Base-by-base conservation (phyloP, 2,329 filamentous ascomycete species). In the Emergomyces pasteurianus region DNA sequence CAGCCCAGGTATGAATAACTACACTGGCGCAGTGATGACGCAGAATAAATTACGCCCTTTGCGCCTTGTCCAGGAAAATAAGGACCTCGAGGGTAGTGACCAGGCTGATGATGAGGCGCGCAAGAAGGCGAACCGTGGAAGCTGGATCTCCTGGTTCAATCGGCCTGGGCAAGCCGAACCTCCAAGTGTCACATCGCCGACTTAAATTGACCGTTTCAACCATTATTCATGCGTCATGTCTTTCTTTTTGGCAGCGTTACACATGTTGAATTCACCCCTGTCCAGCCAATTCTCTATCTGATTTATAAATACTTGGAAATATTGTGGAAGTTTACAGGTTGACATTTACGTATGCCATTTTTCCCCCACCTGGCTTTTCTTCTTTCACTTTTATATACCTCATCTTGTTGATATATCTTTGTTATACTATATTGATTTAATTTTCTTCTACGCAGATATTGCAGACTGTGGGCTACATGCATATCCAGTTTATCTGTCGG, bases 31-130 rank as follows among this genome's bases (percentile, higher is more conserved):
- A n/a, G 79, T 82, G 10, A 79, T 79, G 70, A 83, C 80, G 26
- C 81, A 82, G 66, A 87, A 86, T 69, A 94, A 94, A 74, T 86
- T 95, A 62, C 83, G 92, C 42, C 92, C 92, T 7, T 78, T 99
- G 65, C 83, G 92, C 18, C 80, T 99, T 36, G 91, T 97, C 54
- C 89, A 94, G 74, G 90, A 95, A 76, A 87, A 87, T 65, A 76
- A 74, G 58, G 77, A 76, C 60, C 69, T 73, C 28, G 69, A 70
- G 53, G 71, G 66, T 38, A 63, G 65, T 43, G 64, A 65, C 23
- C 74, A 78, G 63, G 79, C 80, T 67, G 75, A 76, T 47, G 77
- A 78, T 58, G 72, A 75, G 57, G 74, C 74, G 40, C 72, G 74
- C 60, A 78, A 76, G 69, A 77, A 74, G 64, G 72, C 74, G 2